phyloP scores from a whole-genome alignment of 2,329 filamentous ascomycete species.

The Erysiphe neolycopersici region DNA sequence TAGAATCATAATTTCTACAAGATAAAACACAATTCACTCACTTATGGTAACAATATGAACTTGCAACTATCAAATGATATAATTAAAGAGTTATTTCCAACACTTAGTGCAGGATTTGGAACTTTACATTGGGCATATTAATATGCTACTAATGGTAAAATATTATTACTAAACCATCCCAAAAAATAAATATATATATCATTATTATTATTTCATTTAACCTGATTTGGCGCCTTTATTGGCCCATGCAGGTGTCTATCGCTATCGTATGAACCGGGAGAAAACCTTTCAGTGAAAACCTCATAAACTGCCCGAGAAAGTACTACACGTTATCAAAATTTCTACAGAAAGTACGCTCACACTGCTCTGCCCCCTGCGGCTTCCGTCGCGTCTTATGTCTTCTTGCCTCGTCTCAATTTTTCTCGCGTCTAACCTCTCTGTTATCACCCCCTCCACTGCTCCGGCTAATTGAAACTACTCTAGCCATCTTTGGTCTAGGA shows the following conservation, averaged over 20 bases:
- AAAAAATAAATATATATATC: too few relatives aligned
- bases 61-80: too few relatives aligned
- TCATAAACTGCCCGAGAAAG: not conserved
- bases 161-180: too few relatives aligned
- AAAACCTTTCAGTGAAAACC: not conserved
- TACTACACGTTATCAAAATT: not conserved
- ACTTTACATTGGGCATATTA: too few relatives aligned
- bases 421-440: not conserved
- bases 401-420: not conserved
- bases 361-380: not conserved
- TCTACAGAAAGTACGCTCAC: not conserved
- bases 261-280: not conserved
- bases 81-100: too few relatives aligned
- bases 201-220: too few relatives aligned
- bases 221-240: not conserved
- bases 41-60: too few relatives aligned
- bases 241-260: not conserved
- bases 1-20: too few relatives aligned
- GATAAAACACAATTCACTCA: too few relatives aligned
- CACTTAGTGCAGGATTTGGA: too few relatives aligned
- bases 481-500: not conserved
- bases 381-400: not conserved
- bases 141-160: too few relatives aligned
- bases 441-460: not conserved
- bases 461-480: not conserved